Conservation (phyloP, 2,329 filamentous ascomycete genomes). For the Xylaria digitata region DNA sequence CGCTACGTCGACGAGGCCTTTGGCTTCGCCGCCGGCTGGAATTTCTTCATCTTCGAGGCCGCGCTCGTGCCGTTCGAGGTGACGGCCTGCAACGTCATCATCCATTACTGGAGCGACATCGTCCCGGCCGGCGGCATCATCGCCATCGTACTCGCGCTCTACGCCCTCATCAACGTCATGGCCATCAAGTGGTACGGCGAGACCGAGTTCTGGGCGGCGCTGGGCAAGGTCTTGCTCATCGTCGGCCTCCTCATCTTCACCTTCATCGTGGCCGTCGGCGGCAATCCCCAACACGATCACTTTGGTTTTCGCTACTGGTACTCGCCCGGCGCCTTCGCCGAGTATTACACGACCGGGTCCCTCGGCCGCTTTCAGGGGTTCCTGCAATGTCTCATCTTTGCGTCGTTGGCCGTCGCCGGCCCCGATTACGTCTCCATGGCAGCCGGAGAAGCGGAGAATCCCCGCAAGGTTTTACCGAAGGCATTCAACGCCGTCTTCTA, state of each 20-base stretch:
- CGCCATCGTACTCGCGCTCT: slow-evolving; percentile 66
- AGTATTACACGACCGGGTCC: slow-evolving; percentile 70
- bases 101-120: slow-evolving; percentile 71
- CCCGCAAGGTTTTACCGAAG: slow-evolving; percentile 74
- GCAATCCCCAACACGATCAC: slow-evolving; percentile 76
- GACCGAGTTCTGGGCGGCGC: slow-evolving; percentile 79
- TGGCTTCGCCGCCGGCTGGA: slow-evolving; percentile 78
- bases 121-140: slow-evolving; percentile 72
- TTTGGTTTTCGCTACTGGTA: slow-evolving; percentile 79
- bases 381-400: slow-evolving; percentile 77
- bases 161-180: slow-evolving; percentile 73
- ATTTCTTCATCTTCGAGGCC: slow-evolving; percentile 78
- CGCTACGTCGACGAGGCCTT: slow-evolving; percentile 81
- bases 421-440: slow-evolving; percentile 70
- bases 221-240: slow-evolving; percentile 78
- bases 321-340: slow-evolving; percentile 75
- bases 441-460: slow-evolving; percentile 78
- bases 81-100: slow-evolving; percentile 71
- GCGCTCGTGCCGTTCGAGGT: slow-evolving; percentile 75
- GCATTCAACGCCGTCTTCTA: slow-evolving; percentile 85
- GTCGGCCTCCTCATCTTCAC: slow-evolving; percentile 79
- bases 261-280: slow-evolving; percentile 85
- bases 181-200: slow-evolving; percentile 81
- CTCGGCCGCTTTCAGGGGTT: slow-evolving; percentile 83
- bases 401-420: slow-evolving; percentile 72